A percentile compares a stretch with the other conserved stretches of the same genome.
Conservation (phyloP, 2,329 filamentous ascomycete genomes). For the Metarhizium album region DNA sequence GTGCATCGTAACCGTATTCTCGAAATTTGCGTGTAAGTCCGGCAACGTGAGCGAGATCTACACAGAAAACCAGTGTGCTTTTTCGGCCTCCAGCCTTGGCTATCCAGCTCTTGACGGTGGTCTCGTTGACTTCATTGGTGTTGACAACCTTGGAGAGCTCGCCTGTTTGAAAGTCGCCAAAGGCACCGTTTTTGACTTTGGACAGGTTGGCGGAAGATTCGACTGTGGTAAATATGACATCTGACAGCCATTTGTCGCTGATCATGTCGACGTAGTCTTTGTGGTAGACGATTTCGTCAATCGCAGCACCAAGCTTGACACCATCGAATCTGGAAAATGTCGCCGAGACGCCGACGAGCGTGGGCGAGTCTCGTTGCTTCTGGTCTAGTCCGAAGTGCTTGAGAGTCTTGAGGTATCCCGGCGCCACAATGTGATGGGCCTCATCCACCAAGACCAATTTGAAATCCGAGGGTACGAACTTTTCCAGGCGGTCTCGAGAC, state of each 20-base stretch:
- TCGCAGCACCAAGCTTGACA: slow-evolving; percentile 66
- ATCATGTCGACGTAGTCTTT: slow-evolving; percentile 63
- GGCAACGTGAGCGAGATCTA: slow-evolving; percentile 73
- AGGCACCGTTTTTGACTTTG: slow-evolving; percentile 46
- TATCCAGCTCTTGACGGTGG: slow-evolving; percentile 80
- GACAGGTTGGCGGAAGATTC: slow-evolving; percentile 71
- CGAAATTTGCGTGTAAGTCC: slow-evolving; percentile 69
- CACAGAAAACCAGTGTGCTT: slow-evolving; percentile 89
- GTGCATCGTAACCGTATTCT: slow-evolving; percentile 66
- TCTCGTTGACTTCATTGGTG: slow-evolving; percentile 66
- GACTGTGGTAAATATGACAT: slow-evolving; percentile 92
- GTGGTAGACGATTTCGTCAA: slow-evolving; percentile 95
- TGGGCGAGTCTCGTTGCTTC: slow-evolving; percentile 35
- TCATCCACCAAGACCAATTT: slow-evolving; percentile 93
- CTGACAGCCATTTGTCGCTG: slow-evolving; percentile 79
- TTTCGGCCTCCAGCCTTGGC: slow-evolving; percentile 61
- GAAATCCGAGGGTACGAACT: slow-evolving; percentile 70
- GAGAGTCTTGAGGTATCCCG: slow-evolving; percentile 64
- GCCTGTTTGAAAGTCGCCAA: slow-evolving; percentile 67
- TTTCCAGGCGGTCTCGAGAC: slow-evolving; percentile 64
- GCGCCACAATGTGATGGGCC: slow-evolving; percentile 89
- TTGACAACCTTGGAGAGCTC: slow-evolving; percentile 80
- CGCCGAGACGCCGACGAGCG: slow-evolving; percentile 83
- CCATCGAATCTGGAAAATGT: slow-evolving; percentile 72
- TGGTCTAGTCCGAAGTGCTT: slow-evolving; percentile 64